Evolutionary conservation across 2,329 filamentous ascomycete species (phyloP).

Genomic region (Dactylellina parvicollis): DNA sequence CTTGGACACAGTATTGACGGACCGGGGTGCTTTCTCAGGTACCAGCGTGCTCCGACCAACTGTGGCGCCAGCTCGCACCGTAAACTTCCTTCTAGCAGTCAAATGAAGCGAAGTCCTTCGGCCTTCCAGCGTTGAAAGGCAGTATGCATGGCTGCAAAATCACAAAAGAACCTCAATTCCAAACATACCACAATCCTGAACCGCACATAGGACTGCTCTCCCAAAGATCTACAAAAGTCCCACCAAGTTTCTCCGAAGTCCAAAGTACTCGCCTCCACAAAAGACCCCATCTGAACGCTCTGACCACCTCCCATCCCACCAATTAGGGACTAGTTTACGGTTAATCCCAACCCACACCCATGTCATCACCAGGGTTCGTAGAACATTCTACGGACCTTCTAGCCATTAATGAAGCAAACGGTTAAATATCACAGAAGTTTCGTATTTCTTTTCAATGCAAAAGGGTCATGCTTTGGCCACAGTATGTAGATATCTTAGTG

Average conservation of each 20-base stretch:
- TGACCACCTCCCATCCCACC: constrained; percentile 35
- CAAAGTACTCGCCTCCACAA: constrained; percentile 39
- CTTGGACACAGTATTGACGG: too few relatives aligned
- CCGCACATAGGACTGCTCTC: too few relatives aligned
- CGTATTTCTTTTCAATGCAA: constrained; percentile 28
- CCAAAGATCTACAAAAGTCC: too few relatives aligned
- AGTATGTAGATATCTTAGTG: constrained; percentile 27
- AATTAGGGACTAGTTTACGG: constrained; percentile 43
- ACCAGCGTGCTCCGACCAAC: too few relatives aligned
- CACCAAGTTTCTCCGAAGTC: constrained; percentile 43
- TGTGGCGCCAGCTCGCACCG: too few relatives aligned
- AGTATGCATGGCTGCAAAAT: too few relatives aligned
- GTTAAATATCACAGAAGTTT: constrained; percentile 42
- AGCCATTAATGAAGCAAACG: constrained; percentile 45
- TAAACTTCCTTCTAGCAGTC: too few relatives aligned
- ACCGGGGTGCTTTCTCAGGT: too few relatives aligned
- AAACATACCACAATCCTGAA: too few relatives aligned
- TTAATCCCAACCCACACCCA: constrained; percentile 38
- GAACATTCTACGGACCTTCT: constrained; percentile 52
- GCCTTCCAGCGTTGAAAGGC: too few relatives aligned
- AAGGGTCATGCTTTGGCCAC: constrained; percentile 44
- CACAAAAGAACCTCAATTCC: neutral
- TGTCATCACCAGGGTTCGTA: constrained; percentile 33
- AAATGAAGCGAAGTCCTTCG: too few relatives aligned
- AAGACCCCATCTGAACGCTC: constrained; percentile 31